Base-by-base conservation (phyloP, 2,329 filamentous ascomycete species). In the Cladosporium sp. region DNA sequence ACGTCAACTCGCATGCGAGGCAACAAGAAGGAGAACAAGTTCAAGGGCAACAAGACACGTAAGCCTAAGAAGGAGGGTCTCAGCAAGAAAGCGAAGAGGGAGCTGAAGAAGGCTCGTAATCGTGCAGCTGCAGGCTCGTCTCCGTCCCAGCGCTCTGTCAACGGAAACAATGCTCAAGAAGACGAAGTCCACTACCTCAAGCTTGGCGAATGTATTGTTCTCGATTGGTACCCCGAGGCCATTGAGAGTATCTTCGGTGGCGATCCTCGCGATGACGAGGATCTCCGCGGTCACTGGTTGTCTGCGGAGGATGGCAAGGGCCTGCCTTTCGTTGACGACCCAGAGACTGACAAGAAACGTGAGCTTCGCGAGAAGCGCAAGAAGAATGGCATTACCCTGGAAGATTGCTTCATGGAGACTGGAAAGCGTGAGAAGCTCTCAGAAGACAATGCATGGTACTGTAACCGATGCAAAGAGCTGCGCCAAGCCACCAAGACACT, bases 361-460 rank as follows among this genome's bases (percentile, higher is more conserved):
- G 84, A 85, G 65, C 84, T 83, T 64, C 90, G 93, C 44, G 82
- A 83, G 59, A 82, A 81, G 66, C 90, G 92, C 8, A 86, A 84
- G 73, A 91, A 90, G 78, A 84, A 88, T 64, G 95, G 95, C 32
- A 89, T 97, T 70, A 89, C 88, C 0, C 84, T 99, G 4, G 90
- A 95, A 26, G 93, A 97, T 72, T 99, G 95, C 75, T 86, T 99
- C 64, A 90, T 93, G 67, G 95, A 98, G 78, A 98, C 97, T 71
- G 92, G 95, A 75, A 94, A 94, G 76, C 91, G 93, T 67, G 95
- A 99, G 79, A 88, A 97, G 15, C 83, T 99, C 4, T 97, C 94
- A 0, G 92, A 97, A 77, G 91, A 96, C 75, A 96, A 99, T 76
- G 94, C 92, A 67, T 99, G 95, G 95, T 98, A 96, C 77, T 99